Base-by-base conservation (phyloP, 495 filamentous ascomycete genomes). In the Penicillium taxi region DNA sequence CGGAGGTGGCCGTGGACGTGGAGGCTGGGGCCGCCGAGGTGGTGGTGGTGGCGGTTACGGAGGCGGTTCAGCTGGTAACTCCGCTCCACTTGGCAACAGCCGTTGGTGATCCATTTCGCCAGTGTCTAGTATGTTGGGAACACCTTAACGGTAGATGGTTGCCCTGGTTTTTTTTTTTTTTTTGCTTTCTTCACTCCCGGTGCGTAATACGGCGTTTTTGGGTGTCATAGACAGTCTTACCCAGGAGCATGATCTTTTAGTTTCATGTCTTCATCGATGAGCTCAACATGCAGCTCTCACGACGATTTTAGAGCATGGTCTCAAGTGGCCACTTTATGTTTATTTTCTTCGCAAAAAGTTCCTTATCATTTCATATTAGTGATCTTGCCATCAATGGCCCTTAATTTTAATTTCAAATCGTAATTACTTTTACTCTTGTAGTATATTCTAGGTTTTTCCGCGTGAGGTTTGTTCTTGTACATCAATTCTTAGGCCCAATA, bases 21-120 rank as follows among this genome's bases (percentile, higher is more conserved):
- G 82, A 35, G 39, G 52, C 30, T 63, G 77, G 42, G 59, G 75
- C 41, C 67, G 78, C 42, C 63, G 70, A 35, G 51, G 35, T 29
- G 35, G 43, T 63, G 70, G 81, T 43, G 77, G 84, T 42, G 67
- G 81, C 53, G 70, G 62, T 46, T 59, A 63, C 47, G 58, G 60
- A 49, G 64, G 70, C 31, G 77, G 64, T 58, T 78, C 75, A 61
- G 73, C 68, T 42, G 78, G 76, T 52, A 83, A 83, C 61, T 55
- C 68, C 48, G 78, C 77, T 44, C 73, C 74, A 37, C 60, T 82
- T 40, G 79, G 79, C 44, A 58, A 59, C 47, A 77, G 67, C 59
- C 77, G 75, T 45, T 72, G 76, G 53, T 80, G 75, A 74, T 80
- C 21, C 43, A 32, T 38, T 45, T 37, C 37, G 27, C 45, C 53